A percentile compares a stretch with the other conserved stretches of the same genome.
Conservation (phyloP, 371 early-diverging fungal species). For the Smittium culicis region DNA sequence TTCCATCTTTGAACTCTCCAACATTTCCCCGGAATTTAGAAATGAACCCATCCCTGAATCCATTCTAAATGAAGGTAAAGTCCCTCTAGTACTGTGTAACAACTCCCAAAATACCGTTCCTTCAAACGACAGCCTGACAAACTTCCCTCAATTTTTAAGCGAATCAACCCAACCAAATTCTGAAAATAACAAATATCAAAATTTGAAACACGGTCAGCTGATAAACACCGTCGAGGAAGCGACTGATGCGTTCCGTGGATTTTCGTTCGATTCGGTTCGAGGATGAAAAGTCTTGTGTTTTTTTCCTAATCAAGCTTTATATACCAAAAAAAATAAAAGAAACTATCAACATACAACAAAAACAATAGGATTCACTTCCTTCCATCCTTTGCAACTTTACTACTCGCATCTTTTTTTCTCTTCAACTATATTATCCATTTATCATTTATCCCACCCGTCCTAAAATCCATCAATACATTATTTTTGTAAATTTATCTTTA, state of each 20-base stretch:
- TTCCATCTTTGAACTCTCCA: conserved; percentile 82
- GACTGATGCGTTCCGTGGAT: conserved; percentile 14
- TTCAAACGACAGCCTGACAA: neutral
- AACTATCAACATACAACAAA: no score
- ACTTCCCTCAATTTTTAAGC: neutral
- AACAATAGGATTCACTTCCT: no score
- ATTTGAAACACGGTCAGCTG: neutral
- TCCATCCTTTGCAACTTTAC: no score
- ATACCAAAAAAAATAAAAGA: no score
- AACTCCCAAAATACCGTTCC: neutral
- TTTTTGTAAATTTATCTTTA: no score
- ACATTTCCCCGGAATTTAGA: conserved; percentile 59
- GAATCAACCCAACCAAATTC: neutral
- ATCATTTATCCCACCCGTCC: no score
- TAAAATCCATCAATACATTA: no score
- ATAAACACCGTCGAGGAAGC: conserved; percentile 4
- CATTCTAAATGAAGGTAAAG: conserved; percentile 26
- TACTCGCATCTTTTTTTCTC: no score
- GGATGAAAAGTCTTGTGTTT: no score
- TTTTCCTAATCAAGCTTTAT: no score
- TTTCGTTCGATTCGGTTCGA: conserved; percentile 12
- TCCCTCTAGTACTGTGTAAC: neutral
- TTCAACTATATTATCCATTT: no score
- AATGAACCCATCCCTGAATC: conserved; percentile 33
- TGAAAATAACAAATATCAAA: neutral